phyloP scores from a whole-genome alignment of 192 early-diverging fungal genomes.

The Backusella macrospora region DNA sequence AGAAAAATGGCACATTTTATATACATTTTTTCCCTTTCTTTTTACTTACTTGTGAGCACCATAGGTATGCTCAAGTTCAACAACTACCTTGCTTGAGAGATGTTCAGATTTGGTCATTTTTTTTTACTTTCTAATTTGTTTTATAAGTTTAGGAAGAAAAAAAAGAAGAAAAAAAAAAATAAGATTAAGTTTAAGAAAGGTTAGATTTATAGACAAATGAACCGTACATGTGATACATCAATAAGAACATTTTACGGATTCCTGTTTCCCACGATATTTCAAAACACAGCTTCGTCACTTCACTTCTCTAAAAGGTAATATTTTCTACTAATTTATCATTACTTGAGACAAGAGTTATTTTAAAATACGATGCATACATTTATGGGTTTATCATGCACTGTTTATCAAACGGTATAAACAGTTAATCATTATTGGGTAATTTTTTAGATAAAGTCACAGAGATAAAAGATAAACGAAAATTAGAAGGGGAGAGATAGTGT shows the following conservation, averaged over 20 bases:
- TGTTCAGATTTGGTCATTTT: conserved; percentile 8
- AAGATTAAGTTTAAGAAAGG: not conserved
- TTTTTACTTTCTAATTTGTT: not conserved
- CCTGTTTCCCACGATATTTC: not conserved
- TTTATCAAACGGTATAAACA: too few species aligned
- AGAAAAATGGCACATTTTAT: not conserved
- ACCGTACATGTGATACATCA: conserved; percentile 7
- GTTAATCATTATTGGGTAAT: too few species aligned
- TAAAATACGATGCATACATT: too few species aligned
- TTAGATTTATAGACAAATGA: conserved; percentile 1
- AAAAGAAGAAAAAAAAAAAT: not conserved
- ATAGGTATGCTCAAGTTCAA: conserved; percentile 80
- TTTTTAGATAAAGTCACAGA: too few species aligned
- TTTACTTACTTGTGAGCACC: conserved; percentile 90
- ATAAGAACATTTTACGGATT: not conserved
- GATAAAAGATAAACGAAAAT: too few species aligned
- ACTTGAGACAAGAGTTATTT: too few species aligned
- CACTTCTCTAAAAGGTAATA: not conserved
- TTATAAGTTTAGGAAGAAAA: not conserved
- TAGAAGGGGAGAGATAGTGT: too few species aligned
- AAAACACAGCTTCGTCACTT: not conserved
- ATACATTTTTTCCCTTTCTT: not conserved
- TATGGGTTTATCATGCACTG: too few species aligned
- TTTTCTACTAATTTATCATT: not conserved
- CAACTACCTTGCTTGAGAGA: conserved; percentile 50